A percentile compares a stretch with the other conserved stretches of the same genome.
Evolutionary conservation across 2,329 filamentous ascomycete genomes (phyloP).

Genomic region (Plenodomus tracheiphilus): DNA sequence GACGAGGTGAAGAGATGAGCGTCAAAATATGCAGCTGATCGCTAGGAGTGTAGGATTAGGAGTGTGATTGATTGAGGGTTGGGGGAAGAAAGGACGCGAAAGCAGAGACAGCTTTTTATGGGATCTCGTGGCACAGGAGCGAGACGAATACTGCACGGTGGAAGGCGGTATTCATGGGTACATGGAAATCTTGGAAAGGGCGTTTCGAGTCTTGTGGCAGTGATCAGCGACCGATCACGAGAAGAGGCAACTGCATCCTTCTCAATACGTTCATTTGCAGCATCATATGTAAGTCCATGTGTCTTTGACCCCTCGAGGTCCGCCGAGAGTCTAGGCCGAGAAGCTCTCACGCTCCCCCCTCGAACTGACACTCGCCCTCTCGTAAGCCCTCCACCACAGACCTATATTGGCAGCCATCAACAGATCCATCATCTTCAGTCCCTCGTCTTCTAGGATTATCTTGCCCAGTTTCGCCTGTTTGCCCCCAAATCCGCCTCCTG

Average conservation of each 20-base stretch:
- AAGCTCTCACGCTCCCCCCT: slow-evolving; percentile 1
- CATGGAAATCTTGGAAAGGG: neutral
- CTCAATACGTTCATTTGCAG: too few species aligned
- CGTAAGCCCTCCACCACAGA: slow-evolving; percentile 91
- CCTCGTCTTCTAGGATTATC: slow-evolving; percentile 84
- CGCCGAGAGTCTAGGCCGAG: neutral
- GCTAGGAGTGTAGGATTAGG: slow-evolving; percentile 20
- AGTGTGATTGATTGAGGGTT: slow-evolving; percentile 9
- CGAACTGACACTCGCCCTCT: slow-evolving; percentile 45
- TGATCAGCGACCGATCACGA: too few species aligned
- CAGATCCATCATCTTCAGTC: slow-evolving; percentile 93
- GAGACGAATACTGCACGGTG: neutral
- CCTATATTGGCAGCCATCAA: slow-evolving; percentile 89
- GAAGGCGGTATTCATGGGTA: neutral
- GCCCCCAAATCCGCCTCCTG: slow-evolving; percentile 82
- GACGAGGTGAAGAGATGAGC: slow-evolving; percentile 5
- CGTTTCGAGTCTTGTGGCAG: neutral
- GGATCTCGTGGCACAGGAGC: neutral
- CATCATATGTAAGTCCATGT: neutral
- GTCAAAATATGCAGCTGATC: slow-evolving; percentile 13
- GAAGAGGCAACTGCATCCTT: too few species aligned
- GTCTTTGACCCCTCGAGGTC: neutral
- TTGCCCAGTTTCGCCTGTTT: slow-evolving; percentile 93
- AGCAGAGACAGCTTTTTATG: neutral
- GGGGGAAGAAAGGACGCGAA: neutral